Percentiles rank a stretch among this genome's conserved stretches.
Conservation (phyloP, 2,329 filamentous ascomycete species). For the Fusarium protoensiforme region DNA sequence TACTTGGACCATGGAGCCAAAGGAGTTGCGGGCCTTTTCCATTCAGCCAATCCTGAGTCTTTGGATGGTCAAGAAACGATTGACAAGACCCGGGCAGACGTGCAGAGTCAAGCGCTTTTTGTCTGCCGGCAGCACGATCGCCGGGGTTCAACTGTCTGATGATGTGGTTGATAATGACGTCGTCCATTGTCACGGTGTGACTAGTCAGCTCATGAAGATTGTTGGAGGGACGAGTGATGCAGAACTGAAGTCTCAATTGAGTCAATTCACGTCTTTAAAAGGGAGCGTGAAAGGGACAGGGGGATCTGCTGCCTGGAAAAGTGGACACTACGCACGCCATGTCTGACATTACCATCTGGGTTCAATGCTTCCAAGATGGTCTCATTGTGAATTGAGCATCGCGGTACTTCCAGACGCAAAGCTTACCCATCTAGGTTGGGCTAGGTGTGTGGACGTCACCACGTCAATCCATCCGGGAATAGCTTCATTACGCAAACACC, state of each 20-base stretch:
- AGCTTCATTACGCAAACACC: neutral
- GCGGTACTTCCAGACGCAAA: too few relatives aligned
- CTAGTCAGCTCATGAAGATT: too few relatives aligned
- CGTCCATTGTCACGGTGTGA: neutral
- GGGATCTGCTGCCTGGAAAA: neutral
- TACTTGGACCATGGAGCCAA: constrained; percentile 13
- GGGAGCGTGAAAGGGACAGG: neutral
- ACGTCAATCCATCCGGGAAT: neutral
- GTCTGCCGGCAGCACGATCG: neutral
- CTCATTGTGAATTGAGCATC: too few relatives aligned
- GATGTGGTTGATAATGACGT: rapidly evolving
- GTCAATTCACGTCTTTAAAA: neutral
- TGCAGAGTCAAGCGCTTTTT: neutral
- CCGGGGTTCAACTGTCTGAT: neutral
- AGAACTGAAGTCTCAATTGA: neutral
- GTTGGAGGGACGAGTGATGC: neutral
- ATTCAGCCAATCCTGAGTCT: neutral
- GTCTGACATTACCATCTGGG: neutral
- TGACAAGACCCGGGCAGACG: neutral
- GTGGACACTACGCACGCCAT: neutral
- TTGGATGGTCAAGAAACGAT: neutral
- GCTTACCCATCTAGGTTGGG: too few relatives aligned
- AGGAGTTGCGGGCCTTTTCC: neutral
- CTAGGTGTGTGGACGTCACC: too few relatives aligned
- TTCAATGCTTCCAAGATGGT: too few relatives aligned